These are phyloP conservation scores for Plasmopara muralis DNA, from an alignment of 352 stramenopile species.

Conservation along the genomic window DNA sequence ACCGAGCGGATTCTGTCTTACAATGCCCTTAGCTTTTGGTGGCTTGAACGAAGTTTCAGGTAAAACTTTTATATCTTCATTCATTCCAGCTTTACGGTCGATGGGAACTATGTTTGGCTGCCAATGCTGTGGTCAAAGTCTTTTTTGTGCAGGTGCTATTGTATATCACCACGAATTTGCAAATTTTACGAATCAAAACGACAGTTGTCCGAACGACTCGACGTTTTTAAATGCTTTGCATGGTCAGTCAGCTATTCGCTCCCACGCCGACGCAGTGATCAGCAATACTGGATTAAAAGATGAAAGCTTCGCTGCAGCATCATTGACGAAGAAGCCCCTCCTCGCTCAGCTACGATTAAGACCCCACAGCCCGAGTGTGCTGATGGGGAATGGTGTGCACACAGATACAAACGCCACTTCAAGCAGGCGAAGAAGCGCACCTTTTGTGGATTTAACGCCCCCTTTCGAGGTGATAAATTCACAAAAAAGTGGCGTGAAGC, in stretches of 20 bases:
- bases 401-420: background rate
- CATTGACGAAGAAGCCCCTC: conserved; percentile 34
- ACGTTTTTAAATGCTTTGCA: conserved; percentile 15
- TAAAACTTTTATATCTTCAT: conserved; percentile 18
- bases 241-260: conserved; percentile 1
- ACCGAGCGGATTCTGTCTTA: conserved; percentile 52
- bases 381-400: conserved; percentile 6
- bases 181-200: conserved; percentile 6
- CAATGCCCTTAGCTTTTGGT: conserved; percentile 16
- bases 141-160: conserved; percentile 65
- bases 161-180: conserved; percentile 26
- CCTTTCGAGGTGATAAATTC: conserved; percentile 1
- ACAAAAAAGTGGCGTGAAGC: conserved; percentile 2
- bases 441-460: conserved; percentile 6
- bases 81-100: conserved; percentile 63
- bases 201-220: background rate
- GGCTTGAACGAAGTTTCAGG: conserved; percentile 6
- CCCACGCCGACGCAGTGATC: background rate
- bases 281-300: background rate
- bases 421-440: conserved; percentile 9
- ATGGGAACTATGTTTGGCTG: conserved; percentile 73
- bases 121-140: conserved; percentile 37
- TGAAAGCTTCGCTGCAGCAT: background rate
- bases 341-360: conserved; percentile 47
- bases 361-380: conserved; percentile 36